Conservation (phyloP, 805 yeast genomes). For the Candida chauliodis region DNA sequence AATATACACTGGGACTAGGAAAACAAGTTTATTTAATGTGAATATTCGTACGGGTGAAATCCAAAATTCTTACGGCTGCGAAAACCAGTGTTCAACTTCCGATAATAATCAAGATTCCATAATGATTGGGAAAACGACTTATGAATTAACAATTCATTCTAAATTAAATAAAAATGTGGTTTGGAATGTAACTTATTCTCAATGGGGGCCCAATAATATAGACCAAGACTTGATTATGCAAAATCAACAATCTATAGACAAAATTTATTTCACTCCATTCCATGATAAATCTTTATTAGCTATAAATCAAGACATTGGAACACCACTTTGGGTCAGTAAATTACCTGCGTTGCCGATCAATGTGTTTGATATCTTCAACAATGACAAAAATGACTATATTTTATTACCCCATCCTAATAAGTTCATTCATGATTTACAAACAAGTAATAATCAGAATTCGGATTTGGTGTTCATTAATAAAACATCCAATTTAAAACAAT, state of each 20-base stretch:
- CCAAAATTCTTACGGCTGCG: slow-evolving; percentile 59
- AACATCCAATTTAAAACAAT: slow-evolving; percentile 58
- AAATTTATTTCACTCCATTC: slow-evolving; percentile 76
- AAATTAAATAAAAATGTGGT: slow-evolving; percentile 51
- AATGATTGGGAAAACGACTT: slow-evolving; percentile 68
- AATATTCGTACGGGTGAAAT: slow-evolving; percentile 74
- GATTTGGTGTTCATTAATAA: slow-evolving; percentile 62
- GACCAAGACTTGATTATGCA: slow-evolving; percentile 52
- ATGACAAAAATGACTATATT: slow-evolving; percentile 34
- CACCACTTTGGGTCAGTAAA: slow-evolving; percentile 75
- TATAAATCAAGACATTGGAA: slow-evolving; percentile 61
- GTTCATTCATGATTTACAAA: slow-evolving; percentile 31
- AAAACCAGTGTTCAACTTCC: slow-evolving; percentile 33
- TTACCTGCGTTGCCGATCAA: slow-evolving; percentile 70
- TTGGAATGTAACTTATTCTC: slow-evolving; percentile 83
- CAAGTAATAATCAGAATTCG: slow-evolving; percentile 16
- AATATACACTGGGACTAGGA: slow-evolving; percentile 81
- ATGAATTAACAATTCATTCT: slow-evolving; percentile 74
- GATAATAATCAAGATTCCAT: slow-evolving; percentile 32
- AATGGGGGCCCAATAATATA: slow-evolving; percentile 90
- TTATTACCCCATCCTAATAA: slow-evolving; percentile 69
- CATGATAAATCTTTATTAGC: slow-evolving; percentile 79
- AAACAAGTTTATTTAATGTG: slow-evolving; percentile 70
- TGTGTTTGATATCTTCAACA: slow-evolving; percentile 69
- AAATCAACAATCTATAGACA: slow-evolving; percentile 58